Conservation (phyloP, 352 stramenopile species). For the Aphanomyces euteiches region DNA sequence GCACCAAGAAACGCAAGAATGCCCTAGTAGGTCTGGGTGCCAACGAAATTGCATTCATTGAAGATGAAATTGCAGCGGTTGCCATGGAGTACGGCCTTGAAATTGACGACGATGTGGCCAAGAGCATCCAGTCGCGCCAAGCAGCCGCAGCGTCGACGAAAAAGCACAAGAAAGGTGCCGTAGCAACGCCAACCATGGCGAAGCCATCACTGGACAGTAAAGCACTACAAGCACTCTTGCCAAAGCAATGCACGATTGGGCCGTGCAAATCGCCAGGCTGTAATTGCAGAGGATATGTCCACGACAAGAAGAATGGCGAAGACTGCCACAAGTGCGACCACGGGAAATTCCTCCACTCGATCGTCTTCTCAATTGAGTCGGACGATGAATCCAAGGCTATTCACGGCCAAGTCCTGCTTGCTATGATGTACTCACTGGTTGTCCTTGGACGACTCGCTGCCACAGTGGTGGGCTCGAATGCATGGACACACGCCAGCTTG, state of each 20-base stretch:
- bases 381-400: conserved; percentile 38
- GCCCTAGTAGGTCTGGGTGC: conserved; percentile 68
- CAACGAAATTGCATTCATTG: conserved; percentile 77
- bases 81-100: conserved; percentile 73
- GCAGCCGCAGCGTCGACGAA: conserved; percentile 48
- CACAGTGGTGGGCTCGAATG: conserved; percentile 54
- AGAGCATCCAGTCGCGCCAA: conserved; percentile 50
- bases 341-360: conserved; percentile 58
- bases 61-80: conserved; percentile 78
- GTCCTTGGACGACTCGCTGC: conserved; percentile 48
- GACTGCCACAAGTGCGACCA: conserved; percentile 68
- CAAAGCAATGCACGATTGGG: conserved; percentile 46
- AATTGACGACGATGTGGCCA: conserved; percentile 62
- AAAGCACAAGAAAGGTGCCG: conserved; percentile 16
- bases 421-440: conserved; percentile 56
- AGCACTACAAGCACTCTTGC: conserved; percentile 48
- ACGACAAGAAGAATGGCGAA: conserved; percentile 32
- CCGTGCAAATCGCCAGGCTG: conserved; percentile 64
- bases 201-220: conserved; percentile 32
- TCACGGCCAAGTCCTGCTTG: conserved; percentile 51
- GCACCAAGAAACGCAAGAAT: conserved; percentile 58
- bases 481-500: conserved; percentile 55
- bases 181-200: conserved; percentile 18
- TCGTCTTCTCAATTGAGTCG: conserved; percentile 38
- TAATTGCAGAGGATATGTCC: conserved; percentile 39